A percentile compares a stretch with the other conserved stretches of the same genome.
Evolutionary conservation across 176 grass and related monocot species (phyloP).

Genomic region (Pontederia paniculata): DNA sequence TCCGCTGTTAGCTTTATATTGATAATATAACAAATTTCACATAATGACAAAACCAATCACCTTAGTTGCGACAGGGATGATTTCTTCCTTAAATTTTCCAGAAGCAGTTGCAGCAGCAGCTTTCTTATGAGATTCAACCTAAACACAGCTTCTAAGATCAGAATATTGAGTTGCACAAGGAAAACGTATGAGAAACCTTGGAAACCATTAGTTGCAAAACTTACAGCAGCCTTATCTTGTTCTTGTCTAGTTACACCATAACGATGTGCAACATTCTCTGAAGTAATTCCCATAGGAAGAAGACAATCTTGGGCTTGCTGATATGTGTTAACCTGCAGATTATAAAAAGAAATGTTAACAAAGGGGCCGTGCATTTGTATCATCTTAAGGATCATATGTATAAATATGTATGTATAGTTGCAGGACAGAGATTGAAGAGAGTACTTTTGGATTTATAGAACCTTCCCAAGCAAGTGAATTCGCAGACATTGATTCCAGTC

Average conservation of each 20-base stretch:
- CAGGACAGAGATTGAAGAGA: background rate
- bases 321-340: slow-evolving; percentile 43
- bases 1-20: no score
- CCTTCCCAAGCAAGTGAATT: slow-evolving; percentile 74
- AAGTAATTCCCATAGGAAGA: slow-evolving; percentile 94
- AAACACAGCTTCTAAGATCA: background rate
- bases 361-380: background rate
- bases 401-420: background rate
- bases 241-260: slow-evolving; percentile 78
- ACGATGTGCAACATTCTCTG: slow-evolving; percentile 87
- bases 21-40: background rate
- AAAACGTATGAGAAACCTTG: background rate
- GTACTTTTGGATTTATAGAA: slow-evolving; percentile 83
- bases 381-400: background rate
- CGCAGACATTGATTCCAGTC: slow-evolving; percentile 73
- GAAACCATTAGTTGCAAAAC: slow-evolving; percentile 18
- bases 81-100: slow-evolving; percentile 97
- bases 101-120: slow-evolving; percentile 75
- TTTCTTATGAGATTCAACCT: slow-evolving; percentile 84
- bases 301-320: slow-evolving; percentile 93
- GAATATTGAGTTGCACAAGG: background rate
- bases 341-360: slow-evolving; percentile 13
- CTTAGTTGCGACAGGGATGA: slow-evolving; percentile 82
- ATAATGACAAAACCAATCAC: slow-evolving; percentile 12
- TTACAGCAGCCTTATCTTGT: slow-evolving; percentile 91